phyloP scores from a whole-genome alignment of 148 eudicot species.

The Rhododendron ovatum region DNA sequence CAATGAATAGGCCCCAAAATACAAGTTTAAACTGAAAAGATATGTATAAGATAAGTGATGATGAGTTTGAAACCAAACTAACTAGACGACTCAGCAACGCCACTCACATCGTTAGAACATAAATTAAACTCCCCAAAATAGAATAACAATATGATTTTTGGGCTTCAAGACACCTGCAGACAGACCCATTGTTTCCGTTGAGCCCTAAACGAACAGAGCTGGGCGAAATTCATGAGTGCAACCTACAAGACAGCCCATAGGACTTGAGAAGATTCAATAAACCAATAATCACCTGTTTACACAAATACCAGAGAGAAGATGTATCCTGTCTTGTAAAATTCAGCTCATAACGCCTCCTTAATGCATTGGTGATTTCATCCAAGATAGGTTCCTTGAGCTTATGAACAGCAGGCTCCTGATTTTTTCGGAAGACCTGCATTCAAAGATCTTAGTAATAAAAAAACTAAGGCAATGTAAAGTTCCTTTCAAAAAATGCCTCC shows the following conservation, averaged over 20 bases:
- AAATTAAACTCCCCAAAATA: neutral
- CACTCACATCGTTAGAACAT: neutral
- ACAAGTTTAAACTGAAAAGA: neutral
- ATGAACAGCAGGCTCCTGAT: neutral
- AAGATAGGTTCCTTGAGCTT: conserved; percentile 3
- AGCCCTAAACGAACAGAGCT: neutral
- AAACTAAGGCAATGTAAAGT: neutral
- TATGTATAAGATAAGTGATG: neutral
- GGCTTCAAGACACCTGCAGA: neutral
- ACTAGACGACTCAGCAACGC: neutral
- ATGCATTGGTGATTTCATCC: conserved; percentile 13
- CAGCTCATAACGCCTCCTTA: conserved; percentile 1
- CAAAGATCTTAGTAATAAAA: neutral
- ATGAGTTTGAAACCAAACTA: neutral
- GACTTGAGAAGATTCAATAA: neutral
- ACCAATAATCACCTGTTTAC: conserved; percentile 68
- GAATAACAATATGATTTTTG: neutral
- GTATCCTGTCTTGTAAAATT: conserved; percentile 54
- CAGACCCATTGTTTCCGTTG: neutral
- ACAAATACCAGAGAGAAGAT: conserved; percentile 89
- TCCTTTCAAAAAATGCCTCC: neutral
- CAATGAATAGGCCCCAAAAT: neutral
- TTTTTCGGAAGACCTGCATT: conserved; percentile 59
- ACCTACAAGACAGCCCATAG: neutral
- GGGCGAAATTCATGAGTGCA: neutral